These are phyloP conservation scores for Vairimorpha apis DNA, from an alignment of 371 early-diverging fungal species.

Conservation along the genomic window DNA sequence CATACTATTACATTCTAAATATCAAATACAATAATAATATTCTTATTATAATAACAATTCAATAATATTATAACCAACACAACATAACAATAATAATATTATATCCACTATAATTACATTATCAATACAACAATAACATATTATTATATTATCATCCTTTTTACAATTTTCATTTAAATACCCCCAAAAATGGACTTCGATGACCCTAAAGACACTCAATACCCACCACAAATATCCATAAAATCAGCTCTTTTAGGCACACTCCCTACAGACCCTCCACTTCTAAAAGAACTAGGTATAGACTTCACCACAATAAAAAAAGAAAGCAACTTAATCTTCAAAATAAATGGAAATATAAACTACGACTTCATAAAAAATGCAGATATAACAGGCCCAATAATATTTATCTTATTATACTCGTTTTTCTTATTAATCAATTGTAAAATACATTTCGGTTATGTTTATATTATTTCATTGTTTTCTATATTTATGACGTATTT, in stretches of 20 bases:
- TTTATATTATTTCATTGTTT: slow-evolving; percentile 58
- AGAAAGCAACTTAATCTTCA: slow-evolving; percentile 46
- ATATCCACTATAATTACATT: no score
- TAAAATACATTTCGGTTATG: slow-evolving; percentile 61
- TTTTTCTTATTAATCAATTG: slow-evolving; percentile 54
- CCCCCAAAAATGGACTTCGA: slow-evolving; percentile 30
- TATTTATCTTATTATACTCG: slow-evolving; percentile 54
- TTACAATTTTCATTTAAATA: no score
- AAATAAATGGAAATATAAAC: slow-evolving; percentile 17
- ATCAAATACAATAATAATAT: no score
- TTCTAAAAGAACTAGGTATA: slow-evolving; percentile 63
- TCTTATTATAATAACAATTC: no score
- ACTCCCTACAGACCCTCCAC: slow-evolving; percentile 53
- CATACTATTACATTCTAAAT: no score
- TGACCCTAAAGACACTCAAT: slow-evolving; percentile 11
- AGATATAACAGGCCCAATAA: slow-evolving; percentile 60
- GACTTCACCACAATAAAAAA: slow-evolving; percentile 53
- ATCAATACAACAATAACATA: no score
- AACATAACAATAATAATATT: no score
- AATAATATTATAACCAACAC: no score
- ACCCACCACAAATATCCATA: slow-evolving; percentile 33
- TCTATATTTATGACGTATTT: slow-evolving; percentile 51
- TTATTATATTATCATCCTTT: no score
- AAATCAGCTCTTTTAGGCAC: slow-evolving; percentile 54
- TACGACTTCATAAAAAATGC: slow-evolving; percentile 17